A percentile compares a stretch with the other conserved stretches of the same genome.
These are phyloP conservation scores for Hamamelis virginiana DNA, from an alignment of 164 flowering plant genomes.

Conservation along the genomic window DNA sequence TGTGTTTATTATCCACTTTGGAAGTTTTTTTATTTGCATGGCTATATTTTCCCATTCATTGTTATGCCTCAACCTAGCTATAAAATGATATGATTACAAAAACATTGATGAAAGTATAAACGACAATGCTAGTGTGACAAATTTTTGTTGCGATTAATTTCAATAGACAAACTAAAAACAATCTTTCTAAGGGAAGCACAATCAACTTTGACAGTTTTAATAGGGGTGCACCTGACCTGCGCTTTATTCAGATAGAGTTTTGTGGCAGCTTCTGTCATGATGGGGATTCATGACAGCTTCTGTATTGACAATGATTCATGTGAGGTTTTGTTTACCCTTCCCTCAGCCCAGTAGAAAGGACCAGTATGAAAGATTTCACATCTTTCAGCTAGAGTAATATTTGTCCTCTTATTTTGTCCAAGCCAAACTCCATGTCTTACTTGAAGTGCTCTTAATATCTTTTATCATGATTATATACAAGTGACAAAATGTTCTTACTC, in stretches of 20 bases:
- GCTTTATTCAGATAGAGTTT: not conserved
- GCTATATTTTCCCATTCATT: not conserved
- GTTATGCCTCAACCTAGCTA: not conserved
- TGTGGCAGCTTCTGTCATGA: not conserved
- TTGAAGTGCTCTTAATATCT: not conserved
- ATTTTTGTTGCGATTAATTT: not conserved
- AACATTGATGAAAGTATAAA: not conserved
- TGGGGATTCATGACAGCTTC: not conserved
- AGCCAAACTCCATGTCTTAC: not conserved
- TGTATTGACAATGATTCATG: not conserved
- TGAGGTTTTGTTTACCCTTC: not conserved
- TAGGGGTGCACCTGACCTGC: not conserved
- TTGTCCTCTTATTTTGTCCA: not conserved
- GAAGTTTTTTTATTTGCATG: not conserved
- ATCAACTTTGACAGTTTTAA: no score
- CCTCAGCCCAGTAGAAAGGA: not conserved
- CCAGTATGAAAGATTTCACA: not conserved
- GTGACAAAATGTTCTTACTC: conserved; percentile 6
- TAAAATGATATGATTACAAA: not conserved
- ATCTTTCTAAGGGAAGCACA: not conserved
- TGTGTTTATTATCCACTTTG: conserved; percentile 24
- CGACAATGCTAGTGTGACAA: not conserved
- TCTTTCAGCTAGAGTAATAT: no score
- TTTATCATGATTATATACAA: no score
- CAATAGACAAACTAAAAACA: not conserved